Evolutionary conservation across 2,329 filamentous ascomycete species (phyloP).

Genomic region (Alternaria sp.): DNA sequence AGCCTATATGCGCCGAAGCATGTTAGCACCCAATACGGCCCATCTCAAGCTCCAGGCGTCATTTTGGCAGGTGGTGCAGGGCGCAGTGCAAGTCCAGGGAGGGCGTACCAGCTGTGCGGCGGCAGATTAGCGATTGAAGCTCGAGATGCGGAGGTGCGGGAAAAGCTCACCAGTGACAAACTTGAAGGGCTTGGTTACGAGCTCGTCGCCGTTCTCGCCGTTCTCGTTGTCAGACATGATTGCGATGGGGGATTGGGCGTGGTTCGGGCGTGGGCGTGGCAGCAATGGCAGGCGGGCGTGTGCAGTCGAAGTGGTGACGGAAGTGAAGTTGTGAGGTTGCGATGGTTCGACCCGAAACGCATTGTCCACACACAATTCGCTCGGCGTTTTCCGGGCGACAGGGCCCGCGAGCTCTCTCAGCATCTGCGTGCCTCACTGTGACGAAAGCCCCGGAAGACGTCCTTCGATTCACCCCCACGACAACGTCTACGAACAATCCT

Average conservation of each 20-base stretch:
- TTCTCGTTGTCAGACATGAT: conserved; percentile 78
- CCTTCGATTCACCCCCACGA: conserved; percentile 13
- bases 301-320: conserved; percentile 31
- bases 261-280: conserved; percentile 23
- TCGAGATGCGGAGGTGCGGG: conserved; percentile 15
- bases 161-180: conserved; percentile 90
- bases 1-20: conserved; percentile 65
- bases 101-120: conserved; percentile 49
- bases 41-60: neutral
- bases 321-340: conserved; percentile 38
- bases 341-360: conserved; percentile 43
- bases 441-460: conserved; percentile 39
- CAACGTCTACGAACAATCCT: conserved; percentile 27
- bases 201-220: conserved; percentile 67
- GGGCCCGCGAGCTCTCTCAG: conserved; percentile 29
- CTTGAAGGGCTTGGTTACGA: conserved; percentile 99
- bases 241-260: conserved; percentile 51
- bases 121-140: conserved; percentile 38
- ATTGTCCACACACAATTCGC: conserved; percentile 44
- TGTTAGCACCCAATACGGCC: conserved; percentile 23
- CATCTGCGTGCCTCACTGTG: conserved; percentile 29
- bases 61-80: conserved; percentile 7
- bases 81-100: conserved; percentile 15
- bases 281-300: conserved; percentile 38
- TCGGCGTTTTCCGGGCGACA: conserved; percentile 38